A percentile compares a stretch with the other conserved stretches of the same genome.
Conservation (phyloP, 2,329 filamentous ascomycete genomes). For the Ophiosphaerella korrae region DNA sequence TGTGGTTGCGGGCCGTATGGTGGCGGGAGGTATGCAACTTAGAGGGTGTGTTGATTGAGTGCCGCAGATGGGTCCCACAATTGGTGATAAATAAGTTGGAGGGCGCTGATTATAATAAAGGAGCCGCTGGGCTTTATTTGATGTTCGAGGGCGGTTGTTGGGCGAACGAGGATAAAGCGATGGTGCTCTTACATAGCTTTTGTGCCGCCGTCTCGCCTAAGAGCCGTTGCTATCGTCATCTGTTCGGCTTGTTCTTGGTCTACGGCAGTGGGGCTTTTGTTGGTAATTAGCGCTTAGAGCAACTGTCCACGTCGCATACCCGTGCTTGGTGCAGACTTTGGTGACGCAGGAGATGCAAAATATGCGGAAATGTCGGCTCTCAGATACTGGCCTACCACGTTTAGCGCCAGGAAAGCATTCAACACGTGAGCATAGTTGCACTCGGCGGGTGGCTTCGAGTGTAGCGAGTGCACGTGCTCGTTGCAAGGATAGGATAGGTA, state of each 20-base stretch:
- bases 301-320: conserved; percentile 6
- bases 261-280: conserved; percentile 12
- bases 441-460: not conserved
- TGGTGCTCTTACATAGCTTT: conserved; percentile 1
- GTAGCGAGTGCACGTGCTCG: too few species aligned
- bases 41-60: conserved; percentile 12
- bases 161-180: too few species aligned
- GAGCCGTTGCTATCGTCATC: conserved; percentile 26
- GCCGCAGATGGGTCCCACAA: conserved; percentile 26
- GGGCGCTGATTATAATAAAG: too few species aligned
- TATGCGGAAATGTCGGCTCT: conserved; percentile 10
- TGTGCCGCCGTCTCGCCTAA: conserved; percentile 5
- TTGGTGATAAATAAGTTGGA: conserved; percentile 27
- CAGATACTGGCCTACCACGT: not conserved
- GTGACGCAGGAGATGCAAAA: conserved; percentile 22
- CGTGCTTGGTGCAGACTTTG: conserved; percentile 8
- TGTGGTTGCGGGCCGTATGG: conserved; percentile 33
- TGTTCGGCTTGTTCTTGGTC: conserved; percentile 20
- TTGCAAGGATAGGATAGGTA: too few species aligned
- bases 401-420: conserved; percentile 5
- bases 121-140: conserved; percentile 15
- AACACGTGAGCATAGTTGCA: conserved; percentile 13
- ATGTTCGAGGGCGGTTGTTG: not conserved
- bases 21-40: conserved; percentile 19
- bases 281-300: conserved; percentile 11